Evolutionary conservation across 768 basidiomycete species (phyloP).

Genomic region (Porphyrellus cyaneotinctus): DNA sequence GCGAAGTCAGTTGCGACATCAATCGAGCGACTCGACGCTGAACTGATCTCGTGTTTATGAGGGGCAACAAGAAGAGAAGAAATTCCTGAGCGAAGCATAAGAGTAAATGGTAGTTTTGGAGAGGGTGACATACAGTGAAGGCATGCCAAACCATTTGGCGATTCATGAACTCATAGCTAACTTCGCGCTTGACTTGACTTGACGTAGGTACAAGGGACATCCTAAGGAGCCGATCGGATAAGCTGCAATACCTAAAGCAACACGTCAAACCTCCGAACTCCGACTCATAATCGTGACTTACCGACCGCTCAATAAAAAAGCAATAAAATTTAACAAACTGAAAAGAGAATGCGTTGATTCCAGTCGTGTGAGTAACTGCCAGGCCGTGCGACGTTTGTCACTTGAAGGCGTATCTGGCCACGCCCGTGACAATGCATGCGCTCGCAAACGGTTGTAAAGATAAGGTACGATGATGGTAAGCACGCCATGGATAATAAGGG

Average conservation of each 20-base stretch:
- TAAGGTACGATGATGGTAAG: constrained; percentile 79
- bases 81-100: constrained; percentile 71
- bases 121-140: constrained; percentile 68
- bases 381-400: constrained; percentile 67
- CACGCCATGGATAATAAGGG: constrained; percentile 61
- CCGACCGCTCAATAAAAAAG: constrained; percentile 86
- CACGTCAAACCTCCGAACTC: not conserved
- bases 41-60: constrained; percentile 66
- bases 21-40: constrained; percentile 50
- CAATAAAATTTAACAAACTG: constrained; percentile 70
- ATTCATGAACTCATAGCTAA: constrained; percentile 99
- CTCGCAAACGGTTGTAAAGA: constrained; percentile 66
- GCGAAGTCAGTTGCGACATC: constrained; percentile 19
- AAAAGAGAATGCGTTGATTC: constrained; percentile 66
- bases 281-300: constrained; percentile 34
- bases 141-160: constrained; percentile 99
- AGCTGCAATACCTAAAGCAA: constrained; percentile 72
- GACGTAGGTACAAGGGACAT: constrained; percentile 74
- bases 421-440: constrained; percentile 72
- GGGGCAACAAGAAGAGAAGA: constrained; percentile 84
- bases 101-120: not conserved
- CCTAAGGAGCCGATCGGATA: constrained; percentile 71
- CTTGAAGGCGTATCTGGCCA: constrained; percentile 91
- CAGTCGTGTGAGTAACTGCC: constrained; percentile 60
- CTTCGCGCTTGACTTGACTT: constrained; percentile 67